These are phyloP conservation scores for Spathaspora boniae DNA, from an alignment of 805 yeast species.

Conservation along the genomic window DNA sequence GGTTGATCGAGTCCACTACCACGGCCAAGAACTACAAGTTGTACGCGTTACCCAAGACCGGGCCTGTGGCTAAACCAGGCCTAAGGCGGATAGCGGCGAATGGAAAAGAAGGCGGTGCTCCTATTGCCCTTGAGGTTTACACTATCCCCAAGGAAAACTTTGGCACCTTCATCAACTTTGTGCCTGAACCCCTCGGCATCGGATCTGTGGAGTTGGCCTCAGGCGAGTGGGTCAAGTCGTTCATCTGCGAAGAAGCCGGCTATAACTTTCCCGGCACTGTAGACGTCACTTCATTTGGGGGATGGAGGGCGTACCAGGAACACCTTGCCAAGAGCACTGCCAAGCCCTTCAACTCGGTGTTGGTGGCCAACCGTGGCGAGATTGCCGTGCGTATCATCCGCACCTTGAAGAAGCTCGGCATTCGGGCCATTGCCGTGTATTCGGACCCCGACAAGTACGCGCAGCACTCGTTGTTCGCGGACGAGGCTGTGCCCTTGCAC, in stretches of 20 bases:
- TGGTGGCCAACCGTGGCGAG: conserved; percentile 97
- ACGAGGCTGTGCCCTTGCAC: conserved; percentile 71
- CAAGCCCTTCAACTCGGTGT: conserved; percentile 76
- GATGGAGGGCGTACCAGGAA: conserved; percentile 71
- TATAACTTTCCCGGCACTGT: conserved; percentile 66
- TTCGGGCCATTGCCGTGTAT: conserved; percentile 81
- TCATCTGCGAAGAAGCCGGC: conserved; percentile 91
- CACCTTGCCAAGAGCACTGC: conserved; percentile 22
- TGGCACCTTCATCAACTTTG: conserved; percentile 82
- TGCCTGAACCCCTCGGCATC: conserved; percentile 93
- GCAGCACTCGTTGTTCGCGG: conserved; percentile 81
- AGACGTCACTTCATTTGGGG: conserved; percentile 85
- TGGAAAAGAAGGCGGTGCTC: conserved; percentile 57
- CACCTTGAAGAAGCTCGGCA: conserved; percentile 77
- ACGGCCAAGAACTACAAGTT: conserved; percentile 72
- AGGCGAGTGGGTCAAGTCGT: conserved; percentile 87
- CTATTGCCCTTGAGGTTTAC: conserved; percentile 81
- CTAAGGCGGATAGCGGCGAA: conserved; percentile 57
- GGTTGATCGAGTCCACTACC: conserved; percentile 58
- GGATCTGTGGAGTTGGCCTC: conserved; percentile 82
- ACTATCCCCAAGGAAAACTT: conserved; percentile 73
- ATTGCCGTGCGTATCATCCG: conserved; percentile 92
- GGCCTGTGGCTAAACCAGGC: conserved; percentile 89
- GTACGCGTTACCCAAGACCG: conserved; percentile 78
- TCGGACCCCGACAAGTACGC: conserved; percentile 90